These are phyloP conservation scores for Pholiota molesta DNA, from an alignment of 768 basidiomycete species.

Conservation along the genomic window DNA sequence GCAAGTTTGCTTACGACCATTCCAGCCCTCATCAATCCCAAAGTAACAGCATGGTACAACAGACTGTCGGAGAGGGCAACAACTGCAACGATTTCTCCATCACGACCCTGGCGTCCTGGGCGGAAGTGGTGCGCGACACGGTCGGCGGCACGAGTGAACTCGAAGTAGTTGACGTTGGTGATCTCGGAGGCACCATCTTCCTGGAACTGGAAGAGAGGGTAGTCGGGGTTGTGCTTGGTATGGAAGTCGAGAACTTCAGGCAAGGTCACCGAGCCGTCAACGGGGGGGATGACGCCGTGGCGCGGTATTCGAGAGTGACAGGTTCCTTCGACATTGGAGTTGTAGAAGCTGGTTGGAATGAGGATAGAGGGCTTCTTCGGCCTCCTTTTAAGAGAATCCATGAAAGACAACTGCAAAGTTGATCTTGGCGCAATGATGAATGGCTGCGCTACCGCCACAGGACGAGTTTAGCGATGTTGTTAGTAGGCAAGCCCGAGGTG, in stretches of 20 bases:
- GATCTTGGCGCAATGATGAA: not conserved
- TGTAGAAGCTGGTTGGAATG: not conserved
- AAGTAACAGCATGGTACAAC: constrained; percentile 42
- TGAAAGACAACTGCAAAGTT: not conserved
- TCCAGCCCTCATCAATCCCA: constrained; percentile 41
- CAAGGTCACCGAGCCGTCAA: constrained; percentile 35
- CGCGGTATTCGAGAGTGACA: not conserved
- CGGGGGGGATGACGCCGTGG: constrained; percentile 23
- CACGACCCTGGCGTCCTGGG: constrained; percentile 32
- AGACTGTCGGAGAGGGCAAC: constrained; percentile 36
- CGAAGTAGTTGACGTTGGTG: constrained; percentile 37
- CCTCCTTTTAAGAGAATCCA: not conserved
- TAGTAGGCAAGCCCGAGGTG: not conserved
- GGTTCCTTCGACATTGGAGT: not conserved
- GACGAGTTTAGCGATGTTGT: not conserved
- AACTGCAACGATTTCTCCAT: constrained; percentile 37
- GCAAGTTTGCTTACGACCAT: constrained; percentile 29
- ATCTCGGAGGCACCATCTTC: constrained; percentile 22
- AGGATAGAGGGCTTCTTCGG: not conserved
- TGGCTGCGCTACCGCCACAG: not conserved
- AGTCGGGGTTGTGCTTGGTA: constrained; percentile 32
- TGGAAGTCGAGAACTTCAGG: constrained; percentile 37
- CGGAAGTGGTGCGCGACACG: constrained; percentile 42
- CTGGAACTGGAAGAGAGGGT: constrained; percentile 33
- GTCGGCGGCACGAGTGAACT: constrained; percentile 49